Conservation (phyloP, 1,139 yeast genomes). For the Debaryomyces robertsiae region DNA sequence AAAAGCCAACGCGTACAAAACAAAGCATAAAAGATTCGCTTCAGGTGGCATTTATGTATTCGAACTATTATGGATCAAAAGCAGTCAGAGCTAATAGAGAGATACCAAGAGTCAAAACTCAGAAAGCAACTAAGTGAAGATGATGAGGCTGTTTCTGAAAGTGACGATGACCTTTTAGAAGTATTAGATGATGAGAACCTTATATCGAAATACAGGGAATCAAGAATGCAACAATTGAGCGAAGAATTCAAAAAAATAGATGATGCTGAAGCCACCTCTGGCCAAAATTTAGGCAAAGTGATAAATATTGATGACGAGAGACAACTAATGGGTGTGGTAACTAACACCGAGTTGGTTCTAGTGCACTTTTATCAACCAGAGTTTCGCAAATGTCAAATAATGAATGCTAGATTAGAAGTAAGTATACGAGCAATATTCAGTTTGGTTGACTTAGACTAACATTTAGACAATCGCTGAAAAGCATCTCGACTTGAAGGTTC, state of each 20-base stretch:
- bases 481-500: constrained; percentile 58
- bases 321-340: constrained; percentile 54
- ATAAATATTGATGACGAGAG: constrained; percentile 51
- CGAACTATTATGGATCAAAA: constrained; percentile 29
- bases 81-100: constrained; percentile 39
- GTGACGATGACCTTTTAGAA: constrained; percentile 40
- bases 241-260: constrained; percentile 47
- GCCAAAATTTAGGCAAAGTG: constrained; percentile 46
- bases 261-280: constrained; percentile 27
- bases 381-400: constrained; percentile 59
- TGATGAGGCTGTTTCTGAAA: constrained; percentile 25
- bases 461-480: constrained; percentile 48
- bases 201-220: constrained; percentile 45
- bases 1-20: constrained; percentile 7
- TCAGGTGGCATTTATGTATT: not conserved
- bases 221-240: constrained; percentile 50
- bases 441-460: constrained; percentile 11
- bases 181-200: constrained; percentile 38
- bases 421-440: constrained; percentile 11
- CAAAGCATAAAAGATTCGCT: not conserved
- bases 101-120: constrained; percentile 42
- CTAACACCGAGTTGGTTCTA: constrained; percentile 46
- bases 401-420: constrained; percentile 51
- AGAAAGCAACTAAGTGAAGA: constrained; percentile 18
- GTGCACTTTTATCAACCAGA: constrained; percentile 67